These are phyloP conservation scores for Globisporangium spiculum DNA, from an alignment of 352 stramenopile genomes.

Conservation along the genomic window DNA sequence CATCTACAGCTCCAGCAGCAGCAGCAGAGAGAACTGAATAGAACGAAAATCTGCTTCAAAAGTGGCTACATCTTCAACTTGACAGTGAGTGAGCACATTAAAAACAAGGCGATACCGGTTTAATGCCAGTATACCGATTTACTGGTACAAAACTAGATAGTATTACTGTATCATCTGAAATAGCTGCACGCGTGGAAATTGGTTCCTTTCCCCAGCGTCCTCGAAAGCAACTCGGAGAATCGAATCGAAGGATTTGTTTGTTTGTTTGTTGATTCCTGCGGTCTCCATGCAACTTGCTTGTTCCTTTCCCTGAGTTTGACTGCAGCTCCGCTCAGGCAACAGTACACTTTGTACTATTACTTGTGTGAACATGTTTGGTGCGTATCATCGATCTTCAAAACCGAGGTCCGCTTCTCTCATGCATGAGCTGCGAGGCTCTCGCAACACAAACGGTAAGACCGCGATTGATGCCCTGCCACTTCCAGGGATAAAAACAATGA, in stretches of 20 bases:
- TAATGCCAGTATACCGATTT: not conserved
- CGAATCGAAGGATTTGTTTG: too few species aligned
- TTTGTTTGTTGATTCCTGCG: too few species aligned
- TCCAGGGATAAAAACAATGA: not conserved
- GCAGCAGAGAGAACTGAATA: not conserved
- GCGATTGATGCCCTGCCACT: not conserved
- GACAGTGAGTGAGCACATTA: not conserved
- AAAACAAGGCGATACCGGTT: not conserved
- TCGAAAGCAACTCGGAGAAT: too few species aligned
- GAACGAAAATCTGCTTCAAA: not conserved
- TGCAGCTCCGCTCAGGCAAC: too few species aligned
- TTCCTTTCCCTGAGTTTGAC: too few species aligned
- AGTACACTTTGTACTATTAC: too few species aligned
- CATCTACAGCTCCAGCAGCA: not conserved
- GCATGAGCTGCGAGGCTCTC: not conserved
- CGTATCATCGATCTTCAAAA: too few species aligned
- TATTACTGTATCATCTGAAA: not conserved
- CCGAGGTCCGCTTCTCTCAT: too few species aligned
- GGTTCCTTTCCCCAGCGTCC: too few species aligned
- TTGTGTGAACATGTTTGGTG: too few species aligned
- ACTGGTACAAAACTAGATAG: not conserved
- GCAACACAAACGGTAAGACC: not conserved
- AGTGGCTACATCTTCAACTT: not conserved
- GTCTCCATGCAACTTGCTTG: too few species aligned
- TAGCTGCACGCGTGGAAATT: not conserved